These are phyloP conservation scores for Speleostelium caveatum DNA, from an alignment of 78 protist genomes.

Conservation along the genomic window DNA sequence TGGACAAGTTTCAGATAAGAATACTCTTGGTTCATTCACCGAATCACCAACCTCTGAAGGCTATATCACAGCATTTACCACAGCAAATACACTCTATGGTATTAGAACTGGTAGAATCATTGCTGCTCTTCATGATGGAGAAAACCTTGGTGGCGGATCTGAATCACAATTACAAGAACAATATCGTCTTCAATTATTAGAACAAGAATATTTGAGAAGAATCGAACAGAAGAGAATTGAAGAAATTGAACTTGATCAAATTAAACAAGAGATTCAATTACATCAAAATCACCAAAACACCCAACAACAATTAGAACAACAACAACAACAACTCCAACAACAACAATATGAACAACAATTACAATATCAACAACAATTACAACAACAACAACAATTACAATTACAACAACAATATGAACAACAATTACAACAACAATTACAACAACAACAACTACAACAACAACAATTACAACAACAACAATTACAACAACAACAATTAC, in stretches of 20 bases:
- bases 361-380: neutral
- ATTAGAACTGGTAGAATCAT: slow-evolving; percentile 6
- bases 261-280: neutral
- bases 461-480: neutral
- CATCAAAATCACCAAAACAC: neutral
- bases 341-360: neutral
- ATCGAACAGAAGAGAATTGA: neutral
- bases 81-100: slow-evolving; percentile 22
- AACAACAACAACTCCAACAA: neutral
- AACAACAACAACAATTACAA: neutral
- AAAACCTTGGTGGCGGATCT: neutral
- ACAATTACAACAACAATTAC: neutral
- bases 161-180: neutral
- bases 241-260: neutral
- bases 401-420: neutral
- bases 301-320: neutral
- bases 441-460: neutral
- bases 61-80: neutral
- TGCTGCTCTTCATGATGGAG: neutral
- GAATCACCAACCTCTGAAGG: neutral
- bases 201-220: neutral
- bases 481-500: too few relatives aligned
- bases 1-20: neutral
- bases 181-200: neutral
- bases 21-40: neutral